Conservation (phyloP, 2,329 filamentous ascomycete species). For the Alternaria sp. region DNA sequence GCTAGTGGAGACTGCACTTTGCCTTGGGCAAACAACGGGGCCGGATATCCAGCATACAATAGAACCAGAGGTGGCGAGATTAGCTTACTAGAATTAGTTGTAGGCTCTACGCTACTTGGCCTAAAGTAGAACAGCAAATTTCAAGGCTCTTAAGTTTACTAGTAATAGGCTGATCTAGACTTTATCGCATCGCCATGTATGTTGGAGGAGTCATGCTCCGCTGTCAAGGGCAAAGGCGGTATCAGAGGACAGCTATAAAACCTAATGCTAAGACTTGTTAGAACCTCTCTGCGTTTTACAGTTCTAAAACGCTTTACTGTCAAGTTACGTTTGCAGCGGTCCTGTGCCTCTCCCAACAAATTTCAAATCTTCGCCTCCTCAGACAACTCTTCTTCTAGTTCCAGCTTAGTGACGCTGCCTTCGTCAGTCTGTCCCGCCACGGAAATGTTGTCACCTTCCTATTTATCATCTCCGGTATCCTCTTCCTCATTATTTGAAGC, state of each 20-base stretch:
- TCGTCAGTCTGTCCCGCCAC: conserved; percentile 22
- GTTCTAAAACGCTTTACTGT: conserved; percentile 32
- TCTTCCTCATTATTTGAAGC: conserved; percentile 15
- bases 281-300: conserved; percentile 20
- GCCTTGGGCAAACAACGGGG: conserved; percentile 1
- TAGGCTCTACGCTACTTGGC: neutral
- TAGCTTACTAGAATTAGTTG: neutral
- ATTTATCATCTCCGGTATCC: conserved; percentile 22
- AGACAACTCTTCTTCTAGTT: conserved; percentile 26
- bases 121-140: conserved; percentile 11
- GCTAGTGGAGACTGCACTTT: conserved; percentile 5
- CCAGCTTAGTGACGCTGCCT: conserved; percentile 31
- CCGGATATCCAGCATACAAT: neutral
- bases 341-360: conserved; percentile 32
- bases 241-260: conserved; percentile 6
- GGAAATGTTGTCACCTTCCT: conserved; percentile 26
- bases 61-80: neutral
- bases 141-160: conserved; percentile 15
- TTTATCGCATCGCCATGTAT: neutral
- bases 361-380: conserved; percentile 36
- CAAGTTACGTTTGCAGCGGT: conserved; percentile 33
- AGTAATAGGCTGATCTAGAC: neutral
- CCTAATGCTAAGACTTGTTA: conserved; percentile 9
- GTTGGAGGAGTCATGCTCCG: neutral
- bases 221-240: conserved; percentile 6